A percentile compares a stretch with the other conserved stretches of the same genome.
These are phyloP conservation scores for Naganishia vaughanmartiniae DNA, from an alignment of 768 basidiomycete genomes.

Conservation along the genomic window DNA sequence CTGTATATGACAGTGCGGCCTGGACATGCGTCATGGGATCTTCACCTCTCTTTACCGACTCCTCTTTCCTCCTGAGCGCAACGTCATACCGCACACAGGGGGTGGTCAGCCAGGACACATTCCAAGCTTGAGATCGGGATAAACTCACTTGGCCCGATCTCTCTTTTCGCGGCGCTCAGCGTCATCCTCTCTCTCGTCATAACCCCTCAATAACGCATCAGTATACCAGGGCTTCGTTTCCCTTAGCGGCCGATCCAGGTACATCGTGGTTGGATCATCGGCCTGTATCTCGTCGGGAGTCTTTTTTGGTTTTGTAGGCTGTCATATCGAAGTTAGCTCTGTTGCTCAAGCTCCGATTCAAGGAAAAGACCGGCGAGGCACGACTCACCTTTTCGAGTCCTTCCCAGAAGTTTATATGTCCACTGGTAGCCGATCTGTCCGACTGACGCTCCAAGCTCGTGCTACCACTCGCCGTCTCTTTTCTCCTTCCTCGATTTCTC, in stretches of 20 bases:
- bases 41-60: slow-evolving; percentile 39
- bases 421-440: slow-evolving; percentile 34
- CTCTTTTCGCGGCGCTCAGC: slow-evolving; percentile 42
- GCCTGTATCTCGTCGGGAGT: slow-evolving; percentile 39
- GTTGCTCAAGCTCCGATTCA: background rate
- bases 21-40: slow-evolving; percentile 48
- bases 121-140: background rate
- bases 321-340: background rate
- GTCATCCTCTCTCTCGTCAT: slow-evolving; percentile 49
- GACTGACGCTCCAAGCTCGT: slow-evolving; percentile 27
- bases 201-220: slow-evolving; percentile 43
- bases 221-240: slow-evolving; percentile 54
- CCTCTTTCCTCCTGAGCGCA: slow-evolving; percentile 45
- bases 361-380: background rate
- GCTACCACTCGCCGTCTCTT: background rate
- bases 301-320: slow-evolving; percentile 20
- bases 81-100: background rate
- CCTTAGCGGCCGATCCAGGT: slow-evolving; percentile 47
- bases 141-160: slow-evolving; percentile 34
- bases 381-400: slow-evolving; percentile 50
- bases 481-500: slow-evolving; percentile 15
- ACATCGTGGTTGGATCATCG: slow-evolving; percentile 51
- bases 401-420: slow-evolving; percentile 52
- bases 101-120: background rate
- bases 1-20: slow-evolving; percentile 36